These are phyloP conservation scores for Lactarius indigo DNA, from an alignment of 768 basidiomycete species.

Conservation along the genomic window DNA sequence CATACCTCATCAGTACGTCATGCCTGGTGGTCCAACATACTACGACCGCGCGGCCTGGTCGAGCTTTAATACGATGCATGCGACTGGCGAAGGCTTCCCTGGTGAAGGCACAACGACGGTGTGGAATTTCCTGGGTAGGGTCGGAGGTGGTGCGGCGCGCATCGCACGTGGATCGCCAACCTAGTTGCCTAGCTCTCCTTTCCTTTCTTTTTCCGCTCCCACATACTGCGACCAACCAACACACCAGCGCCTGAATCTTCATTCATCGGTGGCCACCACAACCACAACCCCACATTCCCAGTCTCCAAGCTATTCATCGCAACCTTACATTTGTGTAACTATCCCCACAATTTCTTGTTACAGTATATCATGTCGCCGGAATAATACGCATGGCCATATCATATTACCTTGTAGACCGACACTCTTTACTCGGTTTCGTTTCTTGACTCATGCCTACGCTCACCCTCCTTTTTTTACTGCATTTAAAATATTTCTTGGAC, in stretches of 20 bases:
- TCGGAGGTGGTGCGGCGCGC: constrained; percentile 72
- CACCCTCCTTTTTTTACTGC: no score
- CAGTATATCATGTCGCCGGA: neutral
- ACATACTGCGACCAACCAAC: neutral
- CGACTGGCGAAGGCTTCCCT: constrained; percentile 65
- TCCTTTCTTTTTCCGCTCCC: neutral
- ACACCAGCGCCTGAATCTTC: neutral
- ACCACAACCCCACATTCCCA: neutral
- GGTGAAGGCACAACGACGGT: constrained; percentile 55
- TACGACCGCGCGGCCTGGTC: constrained; percentile 78
- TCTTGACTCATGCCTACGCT: no score
- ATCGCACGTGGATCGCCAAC: constrained; percentile 78
- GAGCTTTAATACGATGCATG: constrained; percentile 71
- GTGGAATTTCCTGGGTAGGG: constrained; percentile 67
- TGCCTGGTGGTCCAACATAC: constrained; percentile 66
- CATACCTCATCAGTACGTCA: constrained; percentile 49
- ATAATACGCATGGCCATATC: constrained; percentile 1
- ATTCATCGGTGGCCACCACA: neutral
- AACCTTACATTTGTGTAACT: neutral
- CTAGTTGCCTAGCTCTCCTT: constrained; percentile 31
- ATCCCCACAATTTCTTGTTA: neutral
- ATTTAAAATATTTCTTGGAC: no score
- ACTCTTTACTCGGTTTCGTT: neutral
- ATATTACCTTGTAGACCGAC: constrained; percentile 4
- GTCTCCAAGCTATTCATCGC: neutral